Evolutionary conservation across 306 rosid species (phyloP), one percentile per base, ranked within the genome.

Genomic region (Vicia sativa): DNA sequence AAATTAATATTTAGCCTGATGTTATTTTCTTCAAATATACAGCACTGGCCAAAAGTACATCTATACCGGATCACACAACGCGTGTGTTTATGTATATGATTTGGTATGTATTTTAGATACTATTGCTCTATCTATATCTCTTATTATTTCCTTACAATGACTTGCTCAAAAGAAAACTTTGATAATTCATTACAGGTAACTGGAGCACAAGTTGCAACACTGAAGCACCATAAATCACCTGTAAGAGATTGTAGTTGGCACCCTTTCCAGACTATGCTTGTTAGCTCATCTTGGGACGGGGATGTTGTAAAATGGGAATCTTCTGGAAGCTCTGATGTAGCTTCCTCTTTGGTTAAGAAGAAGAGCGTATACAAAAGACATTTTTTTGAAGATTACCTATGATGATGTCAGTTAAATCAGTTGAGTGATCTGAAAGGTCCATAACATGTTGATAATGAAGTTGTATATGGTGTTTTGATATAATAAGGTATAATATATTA

Each of bases 201-300:
- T 59, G 96, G 99, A 74, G 91, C 80, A 9, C 81, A 76, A 85
- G 99, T 93, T 38, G 96, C 96, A 5, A 79, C 83, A n/a, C 84
- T 93, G 28, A 86, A 86, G 87, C 93, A 93, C 79, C 99, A 90
- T 55, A 90, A 83, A 65, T 85, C 90, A 15, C 89, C 96, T 8
- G 97, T 88, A 21, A 86, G 99, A 79, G 99, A 93, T 58, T 93
- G 99, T 78, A 88, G 96, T 70, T 93, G 99, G 99, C 99, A 93
- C 78, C 99, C 99, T 6, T 71, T 69, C 62, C 84, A 85, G 60
- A 86, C 89, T 2, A 86, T 72, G 86, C 91, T 90, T 9, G 89
- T 88, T 46, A 93, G 99, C 82, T 88, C 99, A 41, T 90, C 95
- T 7, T 93, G 99, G 97, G 97, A 93, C 64, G 99, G 99, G 21